phyloP scores from a whole-genome alignment of 768 basidiomycete genomes.

The Podaxis sp. region DNA sequence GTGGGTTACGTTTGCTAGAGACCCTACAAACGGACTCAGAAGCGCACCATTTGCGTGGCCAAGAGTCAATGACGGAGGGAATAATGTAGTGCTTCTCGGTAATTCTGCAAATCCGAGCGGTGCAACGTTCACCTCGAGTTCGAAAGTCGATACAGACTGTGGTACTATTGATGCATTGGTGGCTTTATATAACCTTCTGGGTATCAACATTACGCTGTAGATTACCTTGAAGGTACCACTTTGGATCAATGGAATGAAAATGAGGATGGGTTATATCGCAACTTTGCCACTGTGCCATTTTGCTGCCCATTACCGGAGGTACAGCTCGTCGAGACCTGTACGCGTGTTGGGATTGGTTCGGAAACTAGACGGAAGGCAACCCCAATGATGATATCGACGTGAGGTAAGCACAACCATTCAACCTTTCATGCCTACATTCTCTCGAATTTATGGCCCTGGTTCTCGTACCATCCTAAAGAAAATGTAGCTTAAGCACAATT shows the following conservation, averaged over 20 bases:
- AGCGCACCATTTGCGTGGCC: slow-evolving; percentile 7
- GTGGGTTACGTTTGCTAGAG: slow-evolving; percentile 17
- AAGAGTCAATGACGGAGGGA: slow-evolving; percentile 5
- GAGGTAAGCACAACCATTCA: background rate
- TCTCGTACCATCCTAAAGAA: background rate
- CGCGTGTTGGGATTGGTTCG: background rate
- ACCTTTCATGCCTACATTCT: background rate
- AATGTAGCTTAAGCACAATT: background rate
- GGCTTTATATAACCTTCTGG: slow-evolving; percentile 9
- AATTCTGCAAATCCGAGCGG: slow-evolving; percentile 1
- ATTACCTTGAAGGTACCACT: background rate
- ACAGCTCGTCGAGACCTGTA: background rate
- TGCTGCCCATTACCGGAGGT: background rate
- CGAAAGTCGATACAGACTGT: background rate
- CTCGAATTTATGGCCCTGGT: background rate
- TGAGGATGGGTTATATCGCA: too few species aligned
- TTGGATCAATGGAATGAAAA: too few species aligned
- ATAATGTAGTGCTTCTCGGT: slow-evolving; percentile 6
- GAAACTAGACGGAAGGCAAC: background rate
- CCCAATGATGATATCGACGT: background rate
- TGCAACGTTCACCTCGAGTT: slow-evolving; percentile 2
- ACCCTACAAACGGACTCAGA: slow-evolving; percentile 13
- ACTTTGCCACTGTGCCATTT: too few species aligned
- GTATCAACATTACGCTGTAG: slow-evolving; percentile 6
- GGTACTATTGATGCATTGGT: slow-evolving; percentile 3